Evolutionary conservation across 179 eudicot genomes (phyloP), one percentile per base, ranked within the genome.

Genomic region (Silene noctiflora): DNA sequence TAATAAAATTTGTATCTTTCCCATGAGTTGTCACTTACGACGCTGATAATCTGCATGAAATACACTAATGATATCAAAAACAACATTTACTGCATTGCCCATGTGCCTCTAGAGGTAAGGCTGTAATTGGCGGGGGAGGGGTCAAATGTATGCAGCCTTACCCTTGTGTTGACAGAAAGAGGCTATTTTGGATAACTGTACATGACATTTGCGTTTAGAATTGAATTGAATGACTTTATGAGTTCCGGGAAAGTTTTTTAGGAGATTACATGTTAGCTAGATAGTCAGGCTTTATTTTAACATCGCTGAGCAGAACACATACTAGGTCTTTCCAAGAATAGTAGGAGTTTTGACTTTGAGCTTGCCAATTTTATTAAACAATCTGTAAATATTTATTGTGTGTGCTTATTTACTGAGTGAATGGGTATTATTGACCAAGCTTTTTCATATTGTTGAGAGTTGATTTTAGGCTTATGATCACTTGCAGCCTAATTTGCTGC

Each of bases 21-120:
- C 25, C 24, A 19, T 19, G 42, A 35, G 12, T 29, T 66, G 69
- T 31, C 69, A 7, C 3, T 39, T 67, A 67, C 19, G 22, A 67
- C 2, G 22, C 71, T 33, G 69, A 29, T 31, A 66, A 33, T 27
- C 69, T 67, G 19, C 71, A 39, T 67, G 71, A 48, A 67, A 67
- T 67, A 33, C 42, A 6, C 51, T 17, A 35, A 67, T 67, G 51
- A 67, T 67, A 67, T n/a, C 12, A 0, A n/a, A 35, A 19, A 35
- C 3, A 19, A n/a, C n/a, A 27, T 4, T 31, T 3, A 19, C 9
- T 62, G 24, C 29, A 22, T 20, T 21, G 27, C 27, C 13, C 66
- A 61, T 22, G 25, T 24, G 14, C 27, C 66, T 11, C 27, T 8
- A 22, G n/a, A 16, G 58, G n/a, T 51, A 51, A 51, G n/a, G 58